Base-by-base conservation (phyloP, 257 asterid species). In the Solanum pinnatisectum region DNA sequence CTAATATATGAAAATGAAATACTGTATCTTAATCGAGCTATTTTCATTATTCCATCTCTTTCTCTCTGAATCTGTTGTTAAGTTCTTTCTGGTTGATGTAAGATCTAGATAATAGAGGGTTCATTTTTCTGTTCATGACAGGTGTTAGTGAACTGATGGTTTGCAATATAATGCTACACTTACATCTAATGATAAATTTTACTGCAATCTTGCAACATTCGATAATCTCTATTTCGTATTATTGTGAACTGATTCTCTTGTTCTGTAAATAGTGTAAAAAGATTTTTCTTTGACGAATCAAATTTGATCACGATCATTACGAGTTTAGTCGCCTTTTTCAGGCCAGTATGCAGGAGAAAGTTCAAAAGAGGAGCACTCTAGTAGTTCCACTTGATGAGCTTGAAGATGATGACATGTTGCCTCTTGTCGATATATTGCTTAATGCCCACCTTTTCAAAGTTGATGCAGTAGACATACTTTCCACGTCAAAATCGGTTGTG, bases 351-450 rank as follows among this genome's bases (percentile, higher is more conserved):
- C 91, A 88, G 88, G 83, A 37, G 78, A 42, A 40, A 37, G 67
- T 67, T 25, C 78, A 60, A 70, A 81, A 87, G 87, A 78, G 84
- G 60, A 67, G 90, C 87, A 84, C 52, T 70, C 79, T 91, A 44
- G 86, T 81, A 74, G 42, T 91, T 33, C 86, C 85, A 49, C 78
- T 88, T 27, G 88, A 88, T 71, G 63, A 76, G 81, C 88, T 84
- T n/a, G 89, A 83, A 20, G 84, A 90, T 85, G 86, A 85, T 76
- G 93, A 90, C 79, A 14, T 90, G 70, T 81, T 85, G 73, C 88
- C 90, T 25, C 86, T 91, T 77, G 42, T 60, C 8, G 90, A 89
- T 86, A 37, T 85, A n/a, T 72, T 89, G 32, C 87, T 72, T n/a
- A 88, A 85, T 30, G 36, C 84, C 32, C 85, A 79, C 32, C 70